These are phyloP conservation scores for Vigna trinervia DNA, from an alignment of 306 rosid genomes.

Conservation along the genomic window DNA sequence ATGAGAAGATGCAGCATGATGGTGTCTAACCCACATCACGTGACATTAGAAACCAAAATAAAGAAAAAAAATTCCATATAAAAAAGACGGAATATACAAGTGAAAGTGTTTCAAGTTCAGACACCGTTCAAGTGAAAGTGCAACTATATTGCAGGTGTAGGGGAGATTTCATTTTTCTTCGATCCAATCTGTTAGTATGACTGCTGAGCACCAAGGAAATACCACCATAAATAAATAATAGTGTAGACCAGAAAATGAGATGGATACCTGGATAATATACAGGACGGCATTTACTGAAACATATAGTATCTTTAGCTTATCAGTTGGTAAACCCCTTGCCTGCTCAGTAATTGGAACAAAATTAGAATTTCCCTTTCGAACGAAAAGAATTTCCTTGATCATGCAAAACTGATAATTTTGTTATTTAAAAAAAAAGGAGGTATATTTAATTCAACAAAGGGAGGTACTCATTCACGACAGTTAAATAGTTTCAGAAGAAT, in stretches of 20 bases:
- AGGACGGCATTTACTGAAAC: conserved; percentile 69
- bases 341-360: conserved; percentile 47
- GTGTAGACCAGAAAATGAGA: conserved; percentile 30
- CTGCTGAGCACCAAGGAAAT: neutral
- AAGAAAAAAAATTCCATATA: neutral
- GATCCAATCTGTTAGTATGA: neutral
- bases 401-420: neutral
- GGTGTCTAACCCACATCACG: neutral
- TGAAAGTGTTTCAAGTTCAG: conserved; percentile 4
- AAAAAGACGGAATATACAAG: conserved; percentile 7
- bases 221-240: neutral
- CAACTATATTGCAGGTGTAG: neutral
- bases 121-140: conserved; percentile 3
- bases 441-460: neutral
- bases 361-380: conserved; percentile 15
- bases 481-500: neutral
- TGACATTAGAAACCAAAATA: neutral
- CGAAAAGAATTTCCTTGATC: conserved; percentile 2
- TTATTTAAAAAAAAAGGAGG: neutral
- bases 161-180: conserved; percentile 5
- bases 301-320: conserved; percentile 78
- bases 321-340: conserved; percentile 93
- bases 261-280: conserved; percentile 78
- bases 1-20: conserved; percentile 5
- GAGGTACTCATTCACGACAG: neutral